Percentiles rank a stretch among this genome's conserved stretches.
These are phyloP conservation scores for Aspergillus mulundensis DNA, from an alignment of 495 filamentous ascomycete genomes.

Conservation along the genomic window DNA sequence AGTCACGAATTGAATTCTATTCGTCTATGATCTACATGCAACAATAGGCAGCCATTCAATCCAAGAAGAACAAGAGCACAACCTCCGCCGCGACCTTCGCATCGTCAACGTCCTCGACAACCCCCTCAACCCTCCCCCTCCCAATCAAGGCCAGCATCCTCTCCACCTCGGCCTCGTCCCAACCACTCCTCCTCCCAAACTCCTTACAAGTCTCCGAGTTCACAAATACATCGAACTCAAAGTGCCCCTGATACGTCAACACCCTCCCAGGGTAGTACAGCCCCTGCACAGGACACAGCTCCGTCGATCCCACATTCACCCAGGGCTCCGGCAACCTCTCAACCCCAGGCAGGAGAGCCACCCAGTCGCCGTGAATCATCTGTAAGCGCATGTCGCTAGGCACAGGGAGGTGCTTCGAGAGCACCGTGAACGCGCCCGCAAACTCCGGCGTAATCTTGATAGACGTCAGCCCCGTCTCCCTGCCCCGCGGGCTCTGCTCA, in stretches of 20 bases:
- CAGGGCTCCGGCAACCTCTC: constrained; percentile 21
- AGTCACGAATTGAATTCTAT: not conserved
- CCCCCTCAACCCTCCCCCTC: constrained; percentile 16
- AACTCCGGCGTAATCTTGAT: constrained; percentile 31
- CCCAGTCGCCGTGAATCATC: constrained; percentile 24
- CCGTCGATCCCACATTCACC: constrained; percentile 33
- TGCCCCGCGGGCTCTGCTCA: constrained; percentile 23
- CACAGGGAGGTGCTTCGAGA: not conserved
- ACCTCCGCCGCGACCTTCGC: constrained; percentile 36
- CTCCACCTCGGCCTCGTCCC: constrained; percentile 18
- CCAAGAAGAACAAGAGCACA: constrained; percentile 28
- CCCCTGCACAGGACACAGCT: constrained; percentile 36
- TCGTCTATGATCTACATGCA: not conserved
- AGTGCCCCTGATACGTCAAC: constrained; percentile 41
- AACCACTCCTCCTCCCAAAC: constrained; percentile 29
- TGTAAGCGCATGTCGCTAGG: constrained; percentile 10
- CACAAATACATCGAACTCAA: constrained; percentile 40
- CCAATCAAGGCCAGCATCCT: constrained; percentile 25
- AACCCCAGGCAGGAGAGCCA: not conserved
- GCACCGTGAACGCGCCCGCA: constrained; percentile 20
- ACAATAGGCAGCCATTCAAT: not conserved
- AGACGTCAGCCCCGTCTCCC: constrained; percentile 37
- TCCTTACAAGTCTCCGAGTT: constrained; percentile 33
- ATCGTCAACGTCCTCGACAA: constrained; percentile 33
- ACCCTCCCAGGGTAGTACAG: constrained; percentile 34